A percentile compares a stretch with the other conserved stretches of the same genome.
These are phyloP conservation scores for Citrus mangshanensis DNA, from an alignment of 345 rosid species.

Conservation along the genomic window DNA sequence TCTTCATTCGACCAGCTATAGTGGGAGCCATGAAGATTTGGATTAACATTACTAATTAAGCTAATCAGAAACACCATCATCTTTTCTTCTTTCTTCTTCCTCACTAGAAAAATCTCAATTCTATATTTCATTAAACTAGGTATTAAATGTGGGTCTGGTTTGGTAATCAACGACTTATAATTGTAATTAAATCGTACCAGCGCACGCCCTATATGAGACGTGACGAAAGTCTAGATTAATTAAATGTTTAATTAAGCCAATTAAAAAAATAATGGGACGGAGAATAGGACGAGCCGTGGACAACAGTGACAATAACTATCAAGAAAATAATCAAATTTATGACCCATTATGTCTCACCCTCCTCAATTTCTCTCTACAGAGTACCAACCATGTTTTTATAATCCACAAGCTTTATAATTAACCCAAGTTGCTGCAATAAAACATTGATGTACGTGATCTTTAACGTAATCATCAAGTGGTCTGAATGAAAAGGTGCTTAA, in stretches of 20 bases:
- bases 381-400: neutral
- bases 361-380: neutral
- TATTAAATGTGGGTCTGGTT: conserved; percentile 14
- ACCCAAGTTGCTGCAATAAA: neutral
- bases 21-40: conserved; percentile 37
- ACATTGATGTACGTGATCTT: neutral
- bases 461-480: neutral
- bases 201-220: conserved; percentile 7
- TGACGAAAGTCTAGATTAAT: conserved; percentile 13
- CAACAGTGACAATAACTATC: neutral
- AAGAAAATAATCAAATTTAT: neutral
- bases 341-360: conserved; percentile 1
- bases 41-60: conserved; percentile 12
- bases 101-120: conserved; percentile 10
- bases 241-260: neutral
- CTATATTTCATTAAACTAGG: conserved; percentile 1
- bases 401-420: neutral
- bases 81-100: conserved; percentile 6
- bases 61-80: neutral
- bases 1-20: conserved; percentile 17
- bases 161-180: conserved; percentile 18
- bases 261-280: conserved; percentile 13
- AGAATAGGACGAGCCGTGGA: conserved; percentile 22
- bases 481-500: neutral
- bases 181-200: conserved; percentile 11